A percentile compares a stretch with the other conserved stretches of the same genome.
Evolutionary conservation across 306 rosid genomes (phyloP).

Genomic region (Purshia tridentata): DNA sequence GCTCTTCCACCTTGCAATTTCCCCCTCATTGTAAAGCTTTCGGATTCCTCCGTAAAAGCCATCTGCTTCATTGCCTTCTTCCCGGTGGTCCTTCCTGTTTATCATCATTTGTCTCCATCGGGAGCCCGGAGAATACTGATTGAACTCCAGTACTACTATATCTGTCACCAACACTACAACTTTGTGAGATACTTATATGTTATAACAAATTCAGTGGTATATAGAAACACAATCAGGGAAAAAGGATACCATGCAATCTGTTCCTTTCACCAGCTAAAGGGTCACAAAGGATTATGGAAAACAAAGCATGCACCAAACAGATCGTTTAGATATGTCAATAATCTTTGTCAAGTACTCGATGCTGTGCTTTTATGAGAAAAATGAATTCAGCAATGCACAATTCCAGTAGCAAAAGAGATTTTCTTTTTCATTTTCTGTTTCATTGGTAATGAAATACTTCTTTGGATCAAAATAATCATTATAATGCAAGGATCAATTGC

Average conservation of each 20-base stretch:
- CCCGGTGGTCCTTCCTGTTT: constrained; percentile 62
- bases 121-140: constrained; percentile 67
- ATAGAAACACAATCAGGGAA: not conserved
- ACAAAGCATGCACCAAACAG: not conserved
- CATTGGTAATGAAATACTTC: not conserved
- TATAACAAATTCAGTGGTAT: not conserved
- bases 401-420: not conserved
- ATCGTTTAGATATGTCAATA: not conserved
- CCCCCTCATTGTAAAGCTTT: constrained; percentile 60
- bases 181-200: constrained; percentile 19
- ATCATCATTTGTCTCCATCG: constrained; percentile 70
- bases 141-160: constrained; percentile 70
- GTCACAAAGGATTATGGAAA: not conserved
- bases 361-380: not conserved
- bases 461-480: not conserved
- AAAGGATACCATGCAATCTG: not conserved
- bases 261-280: not conserved
- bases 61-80: constrained; percentile 77
- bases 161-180: constrained; percentile 47
- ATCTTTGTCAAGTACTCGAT: not conserved
- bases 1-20: constrained; percentile 68
- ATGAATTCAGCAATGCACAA: constrained; percentile 6
- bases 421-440: not conserved
- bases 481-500: too few relatives aligned
- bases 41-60: constrained; percentile 92